Base-by-base conservation (phyloP, 495 filamentous ascomycete genomes). In the Aspergillus kassunensis region DNA sequence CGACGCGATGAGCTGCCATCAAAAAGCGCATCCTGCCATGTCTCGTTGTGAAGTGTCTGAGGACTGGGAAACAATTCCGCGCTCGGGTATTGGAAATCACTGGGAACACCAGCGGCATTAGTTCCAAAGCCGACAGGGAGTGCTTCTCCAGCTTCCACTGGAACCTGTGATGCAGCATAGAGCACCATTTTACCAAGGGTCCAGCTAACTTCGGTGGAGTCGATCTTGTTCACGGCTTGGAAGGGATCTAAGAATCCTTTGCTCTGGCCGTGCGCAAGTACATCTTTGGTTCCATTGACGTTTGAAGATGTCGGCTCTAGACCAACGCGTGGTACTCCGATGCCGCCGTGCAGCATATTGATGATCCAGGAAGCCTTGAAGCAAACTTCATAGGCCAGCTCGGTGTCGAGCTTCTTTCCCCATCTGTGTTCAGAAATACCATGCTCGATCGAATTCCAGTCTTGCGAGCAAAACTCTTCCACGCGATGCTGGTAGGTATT, bases 341-440 rank as follows among this genome's bases (percentile, higher is more conserved):
- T 97, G 5, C 93, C 93, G 54, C 96, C 86, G 61, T 99, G 93
- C 6, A 99, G 75, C 35, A 99, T 81, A 51, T 95, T 97, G 60
- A 97, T 96, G 30, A 99, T 75, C 93, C 95, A 99, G 6, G 89
- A 91, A 1, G 93, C 89, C 67, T 97, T 97, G 78, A 99, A 99
- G 66, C 93, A 99, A 1, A 95, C 87, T 62, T 95, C 88, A 46
- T 83, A 80, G 8, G 91, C 88, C 18, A 78, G 84, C 64, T 85
- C 79, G 21, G 73, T 77, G 53, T 90, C 84, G 4, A 92, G 82
- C 57, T 90, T 91, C 58, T 87, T 81, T 11, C 88, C 88, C 79
- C 84, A 92, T 56, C 86, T 82, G 18, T 86, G 70, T 5, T 69
- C 66, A 4, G 73, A 70, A 27, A 95, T 67, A 16, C 80, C 84